Base-by-base conservation (phyloP, 805 yeast species). In the Metschnikowia reukaufii region DNA sequence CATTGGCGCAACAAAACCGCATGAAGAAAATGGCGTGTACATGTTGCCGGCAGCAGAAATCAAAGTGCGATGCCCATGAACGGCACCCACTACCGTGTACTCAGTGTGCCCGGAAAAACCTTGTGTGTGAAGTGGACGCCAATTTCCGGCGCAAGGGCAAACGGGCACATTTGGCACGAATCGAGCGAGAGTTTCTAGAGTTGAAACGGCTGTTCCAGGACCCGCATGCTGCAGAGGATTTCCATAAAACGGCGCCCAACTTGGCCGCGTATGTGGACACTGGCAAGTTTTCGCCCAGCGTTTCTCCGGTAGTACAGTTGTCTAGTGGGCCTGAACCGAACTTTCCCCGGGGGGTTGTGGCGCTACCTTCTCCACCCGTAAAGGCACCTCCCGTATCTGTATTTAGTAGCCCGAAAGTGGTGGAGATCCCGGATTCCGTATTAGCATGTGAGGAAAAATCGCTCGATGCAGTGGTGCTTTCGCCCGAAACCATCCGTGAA, bases 41-140 rank as follows among this genome's bases (percentile, higher is more conserved):
- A 1, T 96, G 92, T 59, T 94, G 99, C 63, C 79, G 98, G 12
- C 98, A 94, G 66, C 99, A 92, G 64, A 94, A 94, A 67, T 84
- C 90, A 30, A 81, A 83, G 58, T 91, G 97, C 68, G 96, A 91
- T 67, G 95, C 96, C 10, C 80, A 76, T 53, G 90, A 81, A 48
- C 74, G 72, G 42, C 79, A 82, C 27, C 96, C 96, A 0, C 72
- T 72, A 7, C 87, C 96, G 1, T 94, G 99, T 59, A 73, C 92
- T 0, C 73, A 96, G 50, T 94, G 99, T 64, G 60, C 70, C 8
- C 86, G 85, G 62, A 81, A 88, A 59, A 79, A 81, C 6, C 70
- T 86, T 3, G 72, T 72, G 15, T 92, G 99, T 63, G 78, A 83
- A 20, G 66, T 94, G 39, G 83, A 88, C 57, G 77, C 86, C 13